phyloP scores from a whole-genome alignment of 2,329 filamentous ascomycete species.

The Leptographium wingfieldii region DNA sequence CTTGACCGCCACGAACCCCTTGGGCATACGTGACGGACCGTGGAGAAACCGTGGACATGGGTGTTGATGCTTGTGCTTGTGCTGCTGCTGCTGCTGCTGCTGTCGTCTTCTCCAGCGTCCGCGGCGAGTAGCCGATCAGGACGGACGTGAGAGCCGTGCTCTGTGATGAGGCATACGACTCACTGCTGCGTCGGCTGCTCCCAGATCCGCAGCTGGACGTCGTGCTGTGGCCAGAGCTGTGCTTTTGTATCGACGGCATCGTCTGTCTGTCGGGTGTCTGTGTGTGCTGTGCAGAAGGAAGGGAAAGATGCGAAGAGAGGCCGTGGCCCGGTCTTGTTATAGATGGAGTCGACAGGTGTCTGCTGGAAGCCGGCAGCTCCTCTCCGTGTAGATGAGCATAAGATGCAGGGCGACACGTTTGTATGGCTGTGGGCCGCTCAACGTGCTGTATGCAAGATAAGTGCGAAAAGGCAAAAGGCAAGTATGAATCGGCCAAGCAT shows the following conservation, averaged over 20 bases:
- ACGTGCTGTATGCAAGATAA: too few relatives aligned
- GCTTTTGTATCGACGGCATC: constrained; percentile 23
- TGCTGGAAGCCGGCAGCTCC: too few relatives aligned
- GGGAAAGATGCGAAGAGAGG: not conserved
- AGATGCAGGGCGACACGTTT: too few relatives aligned
- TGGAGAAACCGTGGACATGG: not conserved
- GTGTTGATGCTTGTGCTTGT: not conserved
- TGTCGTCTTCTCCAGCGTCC: constrained; percentile 19
- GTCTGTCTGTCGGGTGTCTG: not conserved
- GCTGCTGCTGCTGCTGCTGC: not conserved
- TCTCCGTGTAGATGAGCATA: too few relatives aligned
- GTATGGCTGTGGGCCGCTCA: too few relatives aligned
- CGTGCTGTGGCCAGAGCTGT: constrained; percentile 15
- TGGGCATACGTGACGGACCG: not conserved
- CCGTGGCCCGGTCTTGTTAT: too few relatives aligned
- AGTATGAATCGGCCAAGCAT: too few relatives aligned
- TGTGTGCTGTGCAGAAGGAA: not conserved
- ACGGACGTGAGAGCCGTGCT: constrained; percentile 36
- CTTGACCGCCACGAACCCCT: not conserved
- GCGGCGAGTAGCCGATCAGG: constrained; percentile 23
- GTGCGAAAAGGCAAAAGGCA: too few relatives aligned
- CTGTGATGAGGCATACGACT: constrained; percentile 27
- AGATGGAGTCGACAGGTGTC: too few relatives aligned
- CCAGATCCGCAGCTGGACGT: constrained; percentile 21
- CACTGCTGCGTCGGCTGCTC: constrained; percentile 24